Conservation (phyloP, 1,139 yeast species). For the Taphrina communis region DNA sequence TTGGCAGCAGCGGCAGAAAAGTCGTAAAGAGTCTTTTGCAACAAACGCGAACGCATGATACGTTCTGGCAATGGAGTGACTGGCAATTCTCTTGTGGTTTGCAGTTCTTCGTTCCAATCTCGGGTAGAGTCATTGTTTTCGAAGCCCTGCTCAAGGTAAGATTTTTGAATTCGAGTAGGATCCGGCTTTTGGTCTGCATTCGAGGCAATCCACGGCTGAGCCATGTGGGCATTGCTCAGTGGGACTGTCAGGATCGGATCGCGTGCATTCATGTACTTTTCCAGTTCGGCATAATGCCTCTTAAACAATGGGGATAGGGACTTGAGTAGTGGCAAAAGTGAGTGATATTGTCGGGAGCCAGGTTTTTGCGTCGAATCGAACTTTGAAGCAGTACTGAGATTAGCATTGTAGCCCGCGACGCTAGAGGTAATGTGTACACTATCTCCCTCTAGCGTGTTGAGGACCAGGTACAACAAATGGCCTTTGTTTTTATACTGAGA, state of each 20-base stretch:
- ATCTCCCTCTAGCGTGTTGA: constrained; percentile 82
- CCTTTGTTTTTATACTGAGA: constrained; percentile 67
- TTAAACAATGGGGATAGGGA: constrained; percentile 62
- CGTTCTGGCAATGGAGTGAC: constrained; percentile 66
- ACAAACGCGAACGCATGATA: constrained; percentile 73
- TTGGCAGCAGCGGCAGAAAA: constrained; percentile 76
- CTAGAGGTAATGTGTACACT: constrained; percentile 77
- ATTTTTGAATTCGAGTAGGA: constrained; percentile 65
- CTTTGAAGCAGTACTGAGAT: constrained; percentile 66
- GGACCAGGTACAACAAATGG: constrained; percentile 75
- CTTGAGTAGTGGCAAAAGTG: constrained; percentile 62
- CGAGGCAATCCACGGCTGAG: constrained; percentile 76
- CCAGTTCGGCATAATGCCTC: constrained; percentile 55
- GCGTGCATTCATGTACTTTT: constrained; percentile 55
- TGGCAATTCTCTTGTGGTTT: constrained; percentile 76
- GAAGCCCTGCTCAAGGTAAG: constrained; percentile 61
- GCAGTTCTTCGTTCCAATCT: constrained; percentile 93
- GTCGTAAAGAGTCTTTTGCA: constrained; percentile 75
- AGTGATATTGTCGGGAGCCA: constrained; percentile 54
- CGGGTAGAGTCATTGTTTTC: constrained; percentile 60
- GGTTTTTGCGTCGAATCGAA: constrained; percentile 68
- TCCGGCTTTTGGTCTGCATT: constrained; percentile 58
- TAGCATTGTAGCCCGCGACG: constrained; percentile 77
- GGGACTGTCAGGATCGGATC: constrained; percentile 64
- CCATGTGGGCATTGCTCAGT: constrained; percentile 66